Base-by-base conservation (phyloP, 306 rosid genomes). In the Urtica urens region DNA sequence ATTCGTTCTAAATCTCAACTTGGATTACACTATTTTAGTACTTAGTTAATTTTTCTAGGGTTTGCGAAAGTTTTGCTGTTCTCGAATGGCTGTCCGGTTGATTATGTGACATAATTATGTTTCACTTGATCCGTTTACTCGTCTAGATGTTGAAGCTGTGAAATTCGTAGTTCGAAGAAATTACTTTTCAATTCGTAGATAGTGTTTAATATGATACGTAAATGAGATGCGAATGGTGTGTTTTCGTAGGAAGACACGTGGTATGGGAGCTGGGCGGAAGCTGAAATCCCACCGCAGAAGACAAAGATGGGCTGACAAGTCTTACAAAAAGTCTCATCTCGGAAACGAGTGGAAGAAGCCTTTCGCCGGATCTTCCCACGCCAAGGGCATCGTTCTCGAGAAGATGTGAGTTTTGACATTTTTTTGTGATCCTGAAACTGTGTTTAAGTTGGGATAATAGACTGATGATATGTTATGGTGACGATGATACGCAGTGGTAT, bases 261-360 rank as follows among this genome's bases (percentile, higher is more conserved):
- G 52, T 10, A 30, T 30, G 30, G 61, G 51, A 56, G 61, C 51
- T 12, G 61, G 61, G 19, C 61, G 61, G 27, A 56, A 56, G 51
- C 51, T 56, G 42, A 56, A 56, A 51, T 42, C 51, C 42, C 61
- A 56, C 43, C 51, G 61, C n/a, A 56, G 33, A 20, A 38, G 35
- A 21, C 51, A 56, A 23, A 38, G 61, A 43, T 56, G 61, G 61
- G 61, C 61, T 5, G 61, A 56, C 26, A 56, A 56, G 51, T 29
- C 51, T 5, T 56, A 43, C 52, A 55, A 55, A 49, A 55, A 55
- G n/a, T 55, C 60, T 7, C 60, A 55, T 15, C 60, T 55, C 27
- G 60, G 60, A 4, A 56, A 56, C 3, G 61, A 56, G 26, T 56
- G 61, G 61, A 56, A 56, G 24, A 56, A 56, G 39, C 61, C 61